Base-by-base conservation (phyloP, 225 moss, liverwort and hornwort species). In the Straminergon stramineum region DNA sequence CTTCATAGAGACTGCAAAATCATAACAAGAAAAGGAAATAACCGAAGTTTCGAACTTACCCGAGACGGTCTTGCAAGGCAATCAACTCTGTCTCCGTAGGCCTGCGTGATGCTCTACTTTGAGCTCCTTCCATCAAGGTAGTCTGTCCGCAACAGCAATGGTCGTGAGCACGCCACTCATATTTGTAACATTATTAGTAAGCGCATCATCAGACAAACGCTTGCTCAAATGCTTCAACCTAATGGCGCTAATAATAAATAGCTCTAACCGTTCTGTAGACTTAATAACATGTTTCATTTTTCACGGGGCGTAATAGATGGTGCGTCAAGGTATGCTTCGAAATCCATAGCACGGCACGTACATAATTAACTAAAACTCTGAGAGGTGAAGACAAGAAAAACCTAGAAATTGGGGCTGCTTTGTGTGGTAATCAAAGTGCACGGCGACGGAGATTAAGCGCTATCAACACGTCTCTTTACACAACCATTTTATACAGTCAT, bases 1-100 rank as follows among this genome's bases (percentile, higher is more conserved):
- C 73, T 56, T 69, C 68, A 37, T 61, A 35, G n/a, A 48, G 48
- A 34, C 82, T 77, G 81, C 67, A 82, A 66, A 75, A 39, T 35
- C 35, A 39, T 37, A 64, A 41, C 61, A 26, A 24, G 19, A 51
- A 23, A 69, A 23, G 39, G 39, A 52, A 8, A 8, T 10, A 27
- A 55, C 53, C 31, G 67, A 61, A n/a, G 30, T 60, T 84, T 56
- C 16, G 31, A 76, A 83, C 89, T 61, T 89, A 94, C 92, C 90
- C 90, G 26, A 94, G 89, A 55, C 83, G 90, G 52, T 83, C 83
- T 92, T 94, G 89, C 85, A 94, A 87, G 60, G 21, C 66, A 56
- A 23, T 81, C 86, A 94, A 65, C 75, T 92, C 92, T 53, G 73
- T 27, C 62, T 92, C 88, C 64, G 92, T 90, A 13, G 94, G 94